These are phyloP conservation scores for Lodderomyces elongisporus DNA, from an alignment of 1,139 yeast species.

Conservation along the genomic window DNA sequence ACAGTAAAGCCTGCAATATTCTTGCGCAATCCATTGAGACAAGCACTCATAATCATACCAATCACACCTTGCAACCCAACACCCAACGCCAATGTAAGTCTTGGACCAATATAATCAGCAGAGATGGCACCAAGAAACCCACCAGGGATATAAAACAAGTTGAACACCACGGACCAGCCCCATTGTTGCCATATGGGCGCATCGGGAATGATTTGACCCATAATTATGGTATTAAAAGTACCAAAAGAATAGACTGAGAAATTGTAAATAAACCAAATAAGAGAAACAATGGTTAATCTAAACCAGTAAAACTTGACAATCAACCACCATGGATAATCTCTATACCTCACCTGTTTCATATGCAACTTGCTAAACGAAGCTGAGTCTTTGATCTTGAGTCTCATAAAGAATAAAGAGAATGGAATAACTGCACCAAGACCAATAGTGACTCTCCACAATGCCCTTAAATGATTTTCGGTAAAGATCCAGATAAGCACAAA, in stretches of 20 bases:
- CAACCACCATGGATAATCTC: conserved; percentile 57
- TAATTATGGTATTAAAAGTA: conserved; percentile 67
- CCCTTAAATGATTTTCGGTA: conserved; percentile 60
- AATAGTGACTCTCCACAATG: conserved; percentile 86
- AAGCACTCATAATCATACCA: conserved; percentile 84
- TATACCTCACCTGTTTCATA: conserved; percentile 50
- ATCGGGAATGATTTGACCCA: conserved; percentile 50
- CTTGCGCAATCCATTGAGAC: conserved; percentile 48
- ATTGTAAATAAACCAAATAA: conserved; percentile 89
- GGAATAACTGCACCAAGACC: conserved; percentile 94
- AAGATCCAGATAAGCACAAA: conserved; percentile 83
- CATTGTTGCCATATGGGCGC: conserved; percentile 57
- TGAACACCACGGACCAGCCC: conserved; percentile 91
- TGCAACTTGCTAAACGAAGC: conserved; percentile 64
- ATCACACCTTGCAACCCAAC: conserved; percentile 67
- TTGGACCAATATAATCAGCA: conserved; percentile 83
- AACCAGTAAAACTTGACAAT: conserved; percentile 80
- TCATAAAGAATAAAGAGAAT: conserved; percentile 64
- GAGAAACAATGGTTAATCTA: conserved; percentile 61
- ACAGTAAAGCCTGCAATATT: conserved; percentile 77
- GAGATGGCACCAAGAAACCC: conserved; percentile 74
- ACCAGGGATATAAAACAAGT: conserved; percentile 86
- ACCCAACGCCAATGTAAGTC: conserved; percentile 69
- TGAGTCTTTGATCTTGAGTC: conserved; percentile 71
- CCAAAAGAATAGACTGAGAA: conserved; percentile 85